Percentiles rank a stretch among this genome's conserved stretches.
Conservation (phyloP, 768 basidiomycete genomes). For the Tulasnella sp. region DNA sequence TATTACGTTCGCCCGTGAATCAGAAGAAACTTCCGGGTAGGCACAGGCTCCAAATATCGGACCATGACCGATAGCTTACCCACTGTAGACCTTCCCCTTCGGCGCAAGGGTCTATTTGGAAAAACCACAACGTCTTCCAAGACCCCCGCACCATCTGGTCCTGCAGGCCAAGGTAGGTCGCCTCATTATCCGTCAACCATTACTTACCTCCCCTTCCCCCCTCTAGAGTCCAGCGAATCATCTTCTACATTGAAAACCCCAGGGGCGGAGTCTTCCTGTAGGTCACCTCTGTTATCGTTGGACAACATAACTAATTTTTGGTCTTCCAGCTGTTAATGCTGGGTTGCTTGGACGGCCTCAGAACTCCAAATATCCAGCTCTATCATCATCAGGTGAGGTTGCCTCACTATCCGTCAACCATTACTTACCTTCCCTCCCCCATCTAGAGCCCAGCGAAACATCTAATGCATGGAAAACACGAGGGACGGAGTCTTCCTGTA, state of each 20-base stretch:
- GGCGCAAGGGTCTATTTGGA: not conserved
- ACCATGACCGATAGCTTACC: not conserved
- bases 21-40: not conserved
- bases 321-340: not conserved
- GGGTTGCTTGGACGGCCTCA: not conserved
- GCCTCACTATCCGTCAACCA: too few species aligned
- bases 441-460: not conserved
- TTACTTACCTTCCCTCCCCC: too few species aligned
- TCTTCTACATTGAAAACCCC: not conserved
- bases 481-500: not conserved
- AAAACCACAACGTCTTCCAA: not conserved
- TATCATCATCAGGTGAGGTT: not conserved
- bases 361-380: not conserved
- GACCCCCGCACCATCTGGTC: not conserved
- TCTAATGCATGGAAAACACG: not conserved
- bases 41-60: too few species aligned
- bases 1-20: not conserved
- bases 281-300: not conserved
- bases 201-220: too few species aligned
- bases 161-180: not conserved
- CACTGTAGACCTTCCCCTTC: not conserved
- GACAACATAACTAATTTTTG: not conserved
- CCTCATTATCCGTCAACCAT: not conserved
- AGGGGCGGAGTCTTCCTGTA: not conserved
- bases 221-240: not conserved